These are phyloP conservation scores for Colletotrichum sp. DNA, from an alignment of 2,329 filamentous ascomycete genomes.

Conservation along the genomic window DNA sequence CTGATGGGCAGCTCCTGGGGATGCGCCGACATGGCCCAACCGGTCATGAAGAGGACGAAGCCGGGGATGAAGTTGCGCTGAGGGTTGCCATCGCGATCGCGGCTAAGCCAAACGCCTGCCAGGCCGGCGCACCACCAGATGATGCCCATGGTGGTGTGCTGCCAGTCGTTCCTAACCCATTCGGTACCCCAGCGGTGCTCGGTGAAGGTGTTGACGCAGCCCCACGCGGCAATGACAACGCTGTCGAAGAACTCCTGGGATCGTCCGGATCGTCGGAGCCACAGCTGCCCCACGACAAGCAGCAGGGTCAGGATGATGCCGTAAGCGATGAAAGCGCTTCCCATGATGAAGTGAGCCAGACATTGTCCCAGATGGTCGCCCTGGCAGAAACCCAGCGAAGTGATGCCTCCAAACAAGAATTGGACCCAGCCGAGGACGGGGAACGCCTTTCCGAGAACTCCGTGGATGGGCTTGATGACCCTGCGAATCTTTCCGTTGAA, in stretches of 20 bases:
- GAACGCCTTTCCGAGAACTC: constrained; percentile 84
- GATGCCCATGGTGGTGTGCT: constrained; percentile 99
- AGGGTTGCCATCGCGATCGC: constrained; percentile 80
- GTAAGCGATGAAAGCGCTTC: constrained; percentile 93
- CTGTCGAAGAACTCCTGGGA: constrained; percentile 98
- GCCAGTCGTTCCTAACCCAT: constrained; percentile 94
- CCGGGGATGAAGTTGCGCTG: constrained; percentile 93
- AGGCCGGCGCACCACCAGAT: constrained; percentile 97
- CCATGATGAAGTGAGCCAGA: constrained; percentile 98
- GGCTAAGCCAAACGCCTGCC: constrained; percentile 89
- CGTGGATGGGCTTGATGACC: constrained; percentile 75
- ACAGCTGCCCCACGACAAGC: constrained; percentile 85
- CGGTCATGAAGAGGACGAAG: constrained; percentile 89
- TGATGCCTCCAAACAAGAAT: constrained; percentile 96
- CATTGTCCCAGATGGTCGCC: constrained; percentile 93
- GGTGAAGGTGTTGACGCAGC: constrained; percentile 97
- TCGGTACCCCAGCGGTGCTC: constrained; percentile 91
- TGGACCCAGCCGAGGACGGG: constrained; percentile 89
- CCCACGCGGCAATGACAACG: constrained; percentile 89
- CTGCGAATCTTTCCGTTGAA: constrained; percentile 80
- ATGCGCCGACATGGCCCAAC: constrained; percentile 94
- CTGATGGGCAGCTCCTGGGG: constrained; percentile 85
- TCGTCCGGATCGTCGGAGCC: constrained; percentile 80
- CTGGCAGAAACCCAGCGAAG: constrained; percentile 89
- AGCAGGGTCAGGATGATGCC: constrained; percentile 87